Evolutionary conservation across 805 yeast genomes (phyloP).

Genomic region (Sugiyamaella qingdaonensis): DNA sequence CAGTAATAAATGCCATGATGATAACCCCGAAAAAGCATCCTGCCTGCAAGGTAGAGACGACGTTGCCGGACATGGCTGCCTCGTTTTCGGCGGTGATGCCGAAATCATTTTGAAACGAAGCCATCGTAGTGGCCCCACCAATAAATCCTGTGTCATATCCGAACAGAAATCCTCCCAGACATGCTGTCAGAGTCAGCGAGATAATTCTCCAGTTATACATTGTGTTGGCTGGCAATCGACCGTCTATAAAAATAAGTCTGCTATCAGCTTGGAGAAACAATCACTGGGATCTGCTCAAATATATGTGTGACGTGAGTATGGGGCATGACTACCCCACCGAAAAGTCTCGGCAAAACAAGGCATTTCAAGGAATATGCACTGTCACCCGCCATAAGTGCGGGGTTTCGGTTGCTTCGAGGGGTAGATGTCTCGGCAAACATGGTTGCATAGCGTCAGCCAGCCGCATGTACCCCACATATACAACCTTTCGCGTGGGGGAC

Average conservation of each 20-base stretch:
- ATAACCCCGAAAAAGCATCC: conserved; percentile 70
- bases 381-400: no score
- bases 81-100: conserved; percentile 37
- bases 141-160: conserved; percentile 13
- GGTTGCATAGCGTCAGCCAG: no score
- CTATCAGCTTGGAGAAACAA: no score
- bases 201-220: conserved; percentile 7
- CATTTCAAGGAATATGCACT: no score
- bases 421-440: no score
- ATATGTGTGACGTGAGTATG: no score
- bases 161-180: conserved; percentile 11
- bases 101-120: conserved; percentile 54
- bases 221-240: not conserved
- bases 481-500: no score
- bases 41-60: conserved; percentile 73
- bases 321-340: no score
- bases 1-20: conserved; percentile 55
- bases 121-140: conserved; percentile 75
- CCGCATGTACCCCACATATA: no score
- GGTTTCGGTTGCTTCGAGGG: no score
- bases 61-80: conserved; percentile 60
- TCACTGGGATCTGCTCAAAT: no score
- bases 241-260: not conserved
- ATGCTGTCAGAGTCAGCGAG: conserved; percentile 5
- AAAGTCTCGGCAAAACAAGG: no score